Evolutionary conservation across 208 protist genomes (phyloP).

Genomic region (Herpetomonas samuelpessoai): DNA sequence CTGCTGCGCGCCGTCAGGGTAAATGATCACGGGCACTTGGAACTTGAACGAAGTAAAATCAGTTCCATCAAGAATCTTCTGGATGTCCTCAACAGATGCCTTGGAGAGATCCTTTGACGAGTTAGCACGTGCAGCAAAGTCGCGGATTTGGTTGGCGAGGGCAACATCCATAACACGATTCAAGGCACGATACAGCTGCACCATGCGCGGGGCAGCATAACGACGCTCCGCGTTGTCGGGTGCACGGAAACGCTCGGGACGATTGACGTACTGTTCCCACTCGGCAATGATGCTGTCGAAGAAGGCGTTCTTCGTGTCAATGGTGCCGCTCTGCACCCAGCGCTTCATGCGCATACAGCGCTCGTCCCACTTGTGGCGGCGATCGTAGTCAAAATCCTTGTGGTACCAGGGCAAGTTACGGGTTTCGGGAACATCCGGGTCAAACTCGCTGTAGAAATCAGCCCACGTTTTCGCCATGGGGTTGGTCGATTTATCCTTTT

Average conservation of each 20-base stretch:
- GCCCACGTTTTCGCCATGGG: slow-evolving; percentile 85
- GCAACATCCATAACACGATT: slow-evolving; percentile 86
- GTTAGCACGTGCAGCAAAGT: slow-evolving; percentile 13
- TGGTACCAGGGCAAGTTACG: slow-evolving; percentile 88
- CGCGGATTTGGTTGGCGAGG: slow-evolving; percentile 64
- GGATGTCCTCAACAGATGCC: slow-evolving; percentile 43
- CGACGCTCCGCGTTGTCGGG: slow-evolving; percentile 75
- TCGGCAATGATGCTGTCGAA: slow-evolving; percentile 86
- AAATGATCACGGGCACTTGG: slow-evolving; percentile 74
- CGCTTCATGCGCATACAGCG: slow-evolving; percentile 91
- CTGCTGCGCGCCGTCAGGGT: slow-evolving; percentile 63
- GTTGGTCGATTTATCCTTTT: slow-evolving; percentile 71
- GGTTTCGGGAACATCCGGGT: slow-evolving; percentile 83
- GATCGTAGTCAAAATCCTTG: slow-evolving; percentile 87
- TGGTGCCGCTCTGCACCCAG: slow-evolving; percentile 88
- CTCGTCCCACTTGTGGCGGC: slow-evolving; percentile 90
- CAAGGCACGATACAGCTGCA: slow-evolving; percentile 83
- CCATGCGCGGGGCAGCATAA: slow-evolving; percentile 83
- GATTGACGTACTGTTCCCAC: slow-evolving; percentile 91
- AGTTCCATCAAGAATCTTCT: slow-evolving; percentile 38
- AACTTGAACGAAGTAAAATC: slow-evolving; percentile 73
- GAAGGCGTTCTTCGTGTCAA: slow-evolving; percentile 75
- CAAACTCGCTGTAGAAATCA: slow-evolving; percentile 85
- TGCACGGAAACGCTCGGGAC: slow-evolving; percentile 75
- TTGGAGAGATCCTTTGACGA: slow-evolving; percentile 22